A percentile compares a stretch with the other conserved stretches of the same genome.
These are phyloP conservation scores for Cordyceps fumosorosea DNA, from an alignment of 2,329 filamentous ascomycete genomes.

Conservation along the genomic window DNA sequence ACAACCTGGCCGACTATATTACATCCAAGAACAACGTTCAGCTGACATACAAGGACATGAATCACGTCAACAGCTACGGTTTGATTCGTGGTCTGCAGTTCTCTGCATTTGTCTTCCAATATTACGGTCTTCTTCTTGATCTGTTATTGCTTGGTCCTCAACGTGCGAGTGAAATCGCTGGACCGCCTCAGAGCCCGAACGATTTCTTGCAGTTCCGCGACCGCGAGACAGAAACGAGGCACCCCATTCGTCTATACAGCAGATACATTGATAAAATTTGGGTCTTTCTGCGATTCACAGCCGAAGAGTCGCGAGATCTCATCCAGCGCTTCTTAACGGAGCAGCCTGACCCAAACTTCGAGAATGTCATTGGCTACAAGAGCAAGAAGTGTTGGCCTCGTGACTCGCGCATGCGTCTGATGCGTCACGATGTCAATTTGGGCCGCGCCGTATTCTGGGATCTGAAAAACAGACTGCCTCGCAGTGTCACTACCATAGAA, in stretches of 20 bases:
- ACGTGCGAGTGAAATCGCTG: constrained; percentile 95
- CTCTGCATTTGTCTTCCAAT: constrained; percentile 98
- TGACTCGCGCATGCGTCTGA: constrained; percentile 94
- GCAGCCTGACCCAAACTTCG: constrained; percentile 96
- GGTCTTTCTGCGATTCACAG: constrained; percentile 91
- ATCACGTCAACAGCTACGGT: constrained; percentile 97
- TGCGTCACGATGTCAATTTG: constrained; percentile 97
- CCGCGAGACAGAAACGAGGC: constrained; percentile 81
- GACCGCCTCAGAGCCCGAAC: constrained; percentile 86
- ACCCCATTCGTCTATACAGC: constrained; percentile 96
- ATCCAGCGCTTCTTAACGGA: constrained; percentile 98
- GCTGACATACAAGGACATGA: constrained; percentile 99
- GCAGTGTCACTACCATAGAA: constrained; percentile 93
- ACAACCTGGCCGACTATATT: constrained; percentile 98
- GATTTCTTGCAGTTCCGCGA: constrained; percentile 98
- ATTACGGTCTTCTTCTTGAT: constrained; percentile 93
- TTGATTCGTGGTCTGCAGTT: constrained; percentile 98
- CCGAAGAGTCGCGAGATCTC: constrained; percentile 89
- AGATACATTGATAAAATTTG: constrained; percentile 98
- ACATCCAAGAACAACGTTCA: constrained; percentile 99
- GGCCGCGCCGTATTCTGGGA: constrained; percentile 99
- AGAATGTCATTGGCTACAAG: constrained; percentile 97
- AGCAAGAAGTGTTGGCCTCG: constrained; percentile 99
- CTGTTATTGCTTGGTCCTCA: constrained; percentile 86
- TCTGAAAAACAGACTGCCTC: constrained; percentile 89